Conservation (phyloP, 192 early-diverging fungal species). For the Backusella parvicylindrica region DNA sequence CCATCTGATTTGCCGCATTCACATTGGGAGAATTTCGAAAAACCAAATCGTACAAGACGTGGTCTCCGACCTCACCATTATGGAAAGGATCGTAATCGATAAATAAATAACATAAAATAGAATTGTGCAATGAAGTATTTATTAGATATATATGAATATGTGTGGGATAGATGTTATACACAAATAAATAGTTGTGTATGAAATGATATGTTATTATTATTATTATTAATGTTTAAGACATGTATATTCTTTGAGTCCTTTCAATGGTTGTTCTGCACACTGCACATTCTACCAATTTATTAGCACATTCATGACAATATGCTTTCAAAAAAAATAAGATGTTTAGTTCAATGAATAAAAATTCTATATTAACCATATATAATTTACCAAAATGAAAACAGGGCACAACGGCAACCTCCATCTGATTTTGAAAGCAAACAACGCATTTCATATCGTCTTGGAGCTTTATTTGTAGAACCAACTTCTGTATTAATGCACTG, state of each 20-base stretch:
- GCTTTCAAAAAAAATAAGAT: not conserved
- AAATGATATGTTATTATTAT: too few relatives aligned
- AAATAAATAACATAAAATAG: not conserved
- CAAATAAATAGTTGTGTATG: too few relatives aligned
- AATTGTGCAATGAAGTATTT: too few relatives aligned
- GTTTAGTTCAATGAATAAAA: not conserved
- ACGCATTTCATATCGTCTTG: not conserved
- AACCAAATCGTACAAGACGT: not conserved
- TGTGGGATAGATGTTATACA: too few relatives aligned
- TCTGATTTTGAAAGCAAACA: not conserved
- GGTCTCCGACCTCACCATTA: not conserved
- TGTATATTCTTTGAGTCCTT: not conserved
- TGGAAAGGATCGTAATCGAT: not conserved
- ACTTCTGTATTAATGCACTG: not conserved
- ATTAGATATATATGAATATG: too few relatives aligned
- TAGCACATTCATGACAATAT: not conserved
- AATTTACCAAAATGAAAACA: not conserved
- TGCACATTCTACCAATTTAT: not conserved
- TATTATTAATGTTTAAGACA: not conserved
- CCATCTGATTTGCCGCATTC: not conserved
- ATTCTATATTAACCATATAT: not conserved
- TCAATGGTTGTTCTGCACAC: not conserved
- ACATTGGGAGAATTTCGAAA: not conserved
- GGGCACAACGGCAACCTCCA: not conserved
- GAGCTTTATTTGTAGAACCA: not conserved